Evolutionary conservation across 371 early-diverging fungal species (phyloP).

Genomic region (Mortierella sp.): DNA sequence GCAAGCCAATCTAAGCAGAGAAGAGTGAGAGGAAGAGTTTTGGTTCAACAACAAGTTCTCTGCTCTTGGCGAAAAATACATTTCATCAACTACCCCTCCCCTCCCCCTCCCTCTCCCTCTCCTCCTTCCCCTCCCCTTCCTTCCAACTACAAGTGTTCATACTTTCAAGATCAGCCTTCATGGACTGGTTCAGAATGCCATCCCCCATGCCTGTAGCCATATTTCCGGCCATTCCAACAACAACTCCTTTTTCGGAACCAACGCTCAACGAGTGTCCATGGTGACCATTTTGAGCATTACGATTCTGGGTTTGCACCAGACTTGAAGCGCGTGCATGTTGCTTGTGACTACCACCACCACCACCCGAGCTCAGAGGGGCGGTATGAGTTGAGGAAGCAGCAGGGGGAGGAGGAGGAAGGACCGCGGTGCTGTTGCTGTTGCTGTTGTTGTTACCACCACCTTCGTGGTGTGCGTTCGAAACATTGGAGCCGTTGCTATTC

Average conservation of each 20-base stretch:
- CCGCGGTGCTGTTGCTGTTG: not conserved
- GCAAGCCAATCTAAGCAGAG: conserved; percentile 41
- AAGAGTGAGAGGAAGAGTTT: too few species aligned
- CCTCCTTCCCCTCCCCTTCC: too few species aligned
- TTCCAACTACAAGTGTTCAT: conserved; percentile 12
- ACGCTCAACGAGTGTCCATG: not conserved
- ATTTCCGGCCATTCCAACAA: not conserved
- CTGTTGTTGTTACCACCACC: not conserved
- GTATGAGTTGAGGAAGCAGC: not conserved
- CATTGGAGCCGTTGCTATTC: not conserved
- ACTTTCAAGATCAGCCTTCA: conserved; percentile 45
- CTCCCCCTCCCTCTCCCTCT: too few species aligned
- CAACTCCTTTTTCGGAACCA: not conserved
- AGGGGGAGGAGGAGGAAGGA: not conserved
- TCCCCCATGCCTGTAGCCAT: conserved; percentile 31
- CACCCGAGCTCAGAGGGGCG: not conserved
- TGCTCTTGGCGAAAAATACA: too few species aligned
- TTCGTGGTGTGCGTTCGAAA: too few species aligned
- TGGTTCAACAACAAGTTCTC: too few species aligned
- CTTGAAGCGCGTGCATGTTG: not conserved
- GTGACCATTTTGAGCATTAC: not conserved
- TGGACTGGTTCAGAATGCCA: conserved; percentile 43
- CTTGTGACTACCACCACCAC: not conserved
- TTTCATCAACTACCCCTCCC: too few species aligned
- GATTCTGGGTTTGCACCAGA: not conserved